Base-by-base conservation (phyloP, 176 grass and related monocot genomes). In the Alopecurus myosuroides region DNA sequence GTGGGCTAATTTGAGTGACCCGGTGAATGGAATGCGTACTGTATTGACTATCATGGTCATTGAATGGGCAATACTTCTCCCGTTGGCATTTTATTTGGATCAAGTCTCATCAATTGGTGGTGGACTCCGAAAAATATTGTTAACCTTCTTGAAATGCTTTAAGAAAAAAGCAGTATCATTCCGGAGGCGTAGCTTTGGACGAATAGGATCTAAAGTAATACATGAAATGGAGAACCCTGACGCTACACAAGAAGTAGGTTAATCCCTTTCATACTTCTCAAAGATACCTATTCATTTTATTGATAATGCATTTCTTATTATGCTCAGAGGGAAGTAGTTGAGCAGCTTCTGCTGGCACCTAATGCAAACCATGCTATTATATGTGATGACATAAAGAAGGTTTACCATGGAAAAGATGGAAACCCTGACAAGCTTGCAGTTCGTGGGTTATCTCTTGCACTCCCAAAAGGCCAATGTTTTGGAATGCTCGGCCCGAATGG, bases 401-500 rank as follows among this genome's bases (percentile, higher is more conserved):
- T 98, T 63, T 98, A 98, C 70, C 91, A 86, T 69, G 93, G 93
- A 80, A 89, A 68, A 57, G 96, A 98, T 83, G 96, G 96, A 77
- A 98, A 95, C 55, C 87, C 91, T 46, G 91, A 94, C 83, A 98
- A 98, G 86, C 37, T 92, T 76, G 96, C 96, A 42, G 91, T 98
- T 77, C 84, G 85, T 77, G 96, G 93, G 13, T 86, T 98, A 70
- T 95, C 96, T 90, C 96, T 98, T 42, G 96, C 93, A 84, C 26
- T 95, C n/a, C 87, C 93, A 57, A 87, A 94, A 86, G 93, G 96
- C 41, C 87, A 98, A 36, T 98, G 96, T 84, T 98, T 98, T 19
- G 96, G 96, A 42, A 98, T 98, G 96, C 96, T 98, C 77, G 96
- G 96, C 0, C 96, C 93, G 0, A 98, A 98, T 83, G 96, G 96